Conservation (phyloP, 495 filamentous ascomycete genomes). For the Aspergillus hancockii region DNA sequence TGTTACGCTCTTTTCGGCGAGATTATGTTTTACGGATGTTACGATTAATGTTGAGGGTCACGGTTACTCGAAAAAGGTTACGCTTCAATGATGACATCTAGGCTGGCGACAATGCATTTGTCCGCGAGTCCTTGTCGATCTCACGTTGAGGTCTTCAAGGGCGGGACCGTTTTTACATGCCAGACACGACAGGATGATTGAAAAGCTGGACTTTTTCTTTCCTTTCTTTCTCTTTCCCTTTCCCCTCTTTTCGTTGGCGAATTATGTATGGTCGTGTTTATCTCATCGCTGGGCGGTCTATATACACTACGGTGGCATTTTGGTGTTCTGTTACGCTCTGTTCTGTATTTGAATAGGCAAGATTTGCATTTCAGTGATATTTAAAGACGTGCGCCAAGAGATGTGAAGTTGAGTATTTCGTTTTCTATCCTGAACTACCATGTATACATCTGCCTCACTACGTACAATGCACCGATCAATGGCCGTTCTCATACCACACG, state of each 20-base stretch:
- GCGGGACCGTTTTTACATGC: neutral
- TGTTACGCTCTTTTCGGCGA: neutral
- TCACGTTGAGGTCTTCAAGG: neutral
- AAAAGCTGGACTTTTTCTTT: slow-evolving; percentile 25
- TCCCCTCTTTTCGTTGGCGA: neutral
- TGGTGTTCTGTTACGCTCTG: slow-evolving; percentile 10
- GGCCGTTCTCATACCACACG: slow-evolving; percentile 58
- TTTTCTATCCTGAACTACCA: neutral
- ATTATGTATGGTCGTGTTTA: slow-evolving; percentile 5
- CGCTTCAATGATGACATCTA: slow-evolving; percentile 18
- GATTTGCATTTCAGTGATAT: slow-evolving; percentile 1
- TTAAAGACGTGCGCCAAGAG: neutral
- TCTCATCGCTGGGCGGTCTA: slow-evolving; percentile 21
- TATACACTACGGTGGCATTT: slow-evolving; percentile 22
- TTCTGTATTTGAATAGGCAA: slow-evolving; percentile 1
- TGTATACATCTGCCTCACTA: neutral
- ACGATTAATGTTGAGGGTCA: slow-evolving; percentile 39
- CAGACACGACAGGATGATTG: slow-evolving; percentile 6
- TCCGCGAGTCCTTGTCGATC: neutral
- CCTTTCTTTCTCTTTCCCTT: neutral
- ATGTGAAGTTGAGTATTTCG: neutral
- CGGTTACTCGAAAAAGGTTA: slow-evolving; percentile 21
- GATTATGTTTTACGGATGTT: slow-evolving; percentile 38
- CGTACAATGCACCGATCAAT: neutral
- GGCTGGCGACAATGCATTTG: slow-evolving; percentile 6